Evolutionary conservation across 2,329 filamentous ascomycete species (phyloP).

Genomic region (Sclerotinia nivalis): DNA sequence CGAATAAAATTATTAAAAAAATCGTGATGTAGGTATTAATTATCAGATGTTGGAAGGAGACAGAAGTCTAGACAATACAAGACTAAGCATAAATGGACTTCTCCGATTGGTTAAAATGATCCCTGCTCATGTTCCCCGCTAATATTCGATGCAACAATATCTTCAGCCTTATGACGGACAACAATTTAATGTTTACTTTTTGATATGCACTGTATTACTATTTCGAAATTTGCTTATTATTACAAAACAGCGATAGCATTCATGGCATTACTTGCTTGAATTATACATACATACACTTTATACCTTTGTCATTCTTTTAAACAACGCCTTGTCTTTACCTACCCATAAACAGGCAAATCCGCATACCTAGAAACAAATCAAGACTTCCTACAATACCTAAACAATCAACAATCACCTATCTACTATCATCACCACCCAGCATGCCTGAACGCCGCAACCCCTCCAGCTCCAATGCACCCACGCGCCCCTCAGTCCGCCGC

Average conservation of each 20-base stretch:
- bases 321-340: not conserved
- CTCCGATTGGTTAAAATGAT: slow-evolving; percentile 3
- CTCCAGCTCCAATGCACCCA: not conserved
- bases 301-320: not conserved
- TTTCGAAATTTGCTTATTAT: not conserved
- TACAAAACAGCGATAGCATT: not conserved
- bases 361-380: not conserved
- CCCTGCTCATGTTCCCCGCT: slow-evolving; percentile 4
- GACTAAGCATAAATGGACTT: not conserved
- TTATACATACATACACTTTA: not conserved
- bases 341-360: not conserved
- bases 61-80: slow-evolving; percentile 9
- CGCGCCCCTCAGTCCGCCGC: slow-evolving; percentile 17
- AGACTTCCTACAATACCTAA: not conserved
- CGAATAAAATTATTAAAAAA: not conserved
- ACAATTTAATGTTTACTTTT: not conserved
- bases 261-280: not conserved
- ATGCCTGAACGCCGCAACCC: slow-evolving; percentile 37
- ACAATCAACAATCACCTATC: not conserved
- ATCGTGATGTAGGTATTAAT: not conserved
- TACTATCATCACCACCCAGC: not conserved
- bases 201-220: not conserved
- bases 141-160: slow-evolving; percentile 3
- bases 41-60: not conserved
- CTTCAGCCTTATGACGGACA: slow-evolving; percentile 15